Conservation (phyloP, 2,329 filamentous ascomycete genomes). For the Aspergillus neotritici region DNA sequence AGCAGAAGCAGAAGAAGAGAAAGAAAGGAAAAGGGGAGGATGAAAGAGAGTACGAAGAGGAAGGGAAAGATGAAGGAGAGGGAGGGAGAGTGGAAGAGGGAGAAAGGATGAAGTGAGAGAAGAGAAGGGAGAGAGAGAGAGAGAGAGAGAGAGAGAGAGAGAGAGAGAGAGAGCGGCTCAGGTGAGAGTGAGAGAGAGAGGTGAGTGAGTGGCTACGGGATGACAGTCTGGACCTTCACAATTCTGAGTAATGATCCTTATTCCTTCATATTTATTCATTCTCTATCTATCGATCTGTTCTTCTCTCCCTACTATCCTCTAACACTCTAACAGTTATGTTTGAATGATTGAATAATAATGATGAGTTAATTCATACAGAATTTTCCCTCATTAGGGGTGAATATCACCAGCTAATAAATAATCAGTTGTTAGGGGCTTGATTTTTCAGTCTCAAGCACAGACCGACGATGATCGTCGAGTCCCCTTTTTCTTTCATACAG, state of each 20-base stretch:
- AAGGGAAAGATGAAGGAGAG: constrained; percentile 4
- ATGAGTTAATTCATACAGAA: neutral
- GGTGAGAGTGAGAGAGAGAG: neutral
- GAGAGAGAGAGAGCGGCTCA: neutral
- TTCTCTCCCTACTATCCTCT: too few relatives aligned
- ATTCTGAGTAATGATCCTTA: too few relatives aligned
- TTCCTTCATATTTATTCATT: too few relatives aligned
- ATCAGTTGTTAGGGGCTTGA: neutral
- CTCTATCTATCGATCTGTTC: too few relatives aligned
- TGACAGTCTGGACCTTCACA: neutral
- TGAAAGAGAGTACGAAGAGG: neutral
- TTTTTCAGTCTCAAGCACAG: constrained; percentile 6
- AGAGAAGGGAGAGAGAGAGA: neutral
- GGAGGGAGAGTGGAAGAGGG: neutral
- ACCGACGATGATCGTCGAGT: constrained; percentile 16
- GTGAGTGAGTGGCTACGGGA: neutral
- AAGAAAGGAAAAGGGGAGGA: neutral
- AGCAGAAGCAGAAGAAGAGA: neutral
- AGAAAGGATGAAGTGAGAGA: neutral
- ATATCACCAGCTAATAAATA: too few relatives aligned
- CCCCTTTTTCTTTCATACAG: constrained; percentile 10
- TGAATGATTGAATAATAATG: neutral
- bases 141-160: neutral
- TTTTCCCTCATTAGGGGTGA: constrained; percentile 11
- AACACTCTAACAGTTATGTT: too few relatives aligned